Conservation (phyloP, 495 filamentous ascomycete genomes). For the Penicillium steckii region DNA sequence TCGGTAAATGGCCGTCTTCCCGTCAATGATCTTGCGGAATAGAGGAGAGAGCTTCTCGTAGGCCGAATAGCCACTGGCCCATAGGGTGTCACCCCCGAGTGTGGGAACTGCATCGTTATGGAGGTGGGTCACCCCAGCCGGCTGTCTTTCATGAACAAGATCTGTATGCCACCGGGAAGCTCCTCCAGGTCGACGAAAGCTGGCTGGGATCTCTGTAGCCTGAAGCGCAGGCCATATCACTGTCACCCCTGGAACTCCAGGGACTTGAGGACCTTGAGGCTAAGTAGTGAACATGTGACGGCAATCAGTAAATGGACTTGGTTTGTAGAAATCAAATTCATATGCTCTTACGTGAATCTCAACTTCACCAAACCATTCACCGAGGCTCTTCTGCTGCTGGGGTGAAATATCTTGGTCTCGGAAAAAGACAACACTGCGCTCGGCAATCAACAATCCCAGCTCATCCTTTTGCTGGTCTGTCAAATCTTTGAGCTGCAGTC, state of each 20-base stretch:
- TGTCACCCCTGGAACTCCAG: conserved; percentile 60
- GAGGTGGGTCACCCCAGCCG: conserved; percentile 67
- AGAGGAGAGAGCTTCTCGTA: conserved; percentile 70
- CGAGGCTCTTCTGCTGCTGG: conserved; percentile 65
- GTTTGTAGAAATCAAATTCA: neutral
- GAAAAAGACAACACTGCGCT: conserved; percentile 75
- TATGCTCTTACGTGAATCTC: conserved; percentile 59
- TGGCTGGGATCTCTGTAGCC: conserved; percentile 52
- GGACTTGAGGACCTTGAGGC: conserved; percentile 70
- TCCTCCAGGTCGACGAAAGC: conserved; percentile 63
- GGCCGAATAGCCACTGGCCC: conserved; percentile 66
- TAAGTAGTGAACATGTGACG: conserved; percentile 18
- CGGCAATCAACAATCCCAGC: conserved; percentile 67
- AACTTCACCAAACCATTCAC: conserved; percentile 64
- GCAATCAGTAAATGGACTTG: neutral
- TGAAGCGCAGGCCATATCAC: conserved; percentile 68
- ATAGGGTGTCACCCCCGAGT: conserved; percentile 68
- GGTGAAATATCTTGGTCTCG: conserved; percentile 69
- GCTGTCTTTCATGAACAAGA: conserved; percentile 67
- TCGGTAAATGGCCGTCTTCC: conserved; percentile 62
- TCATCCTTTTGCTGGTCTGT: conserved; percentile 68
- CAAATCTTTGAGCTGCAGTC: conserved; percentile 66
- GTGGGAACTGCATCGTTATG: conserved; percentile 66
- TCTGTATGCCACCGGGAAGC: conserved; percentile 69
- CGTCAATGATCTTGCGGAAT: conserved; percentile 71